Percentiles rank a stretch among this genome's conserved stretches.
These are phyloP conservation scores for Tillandsia leiboldiana DNA, from an alignment of 176 grass and related monocot genomes.

Conservation along the genomic window DNA sequence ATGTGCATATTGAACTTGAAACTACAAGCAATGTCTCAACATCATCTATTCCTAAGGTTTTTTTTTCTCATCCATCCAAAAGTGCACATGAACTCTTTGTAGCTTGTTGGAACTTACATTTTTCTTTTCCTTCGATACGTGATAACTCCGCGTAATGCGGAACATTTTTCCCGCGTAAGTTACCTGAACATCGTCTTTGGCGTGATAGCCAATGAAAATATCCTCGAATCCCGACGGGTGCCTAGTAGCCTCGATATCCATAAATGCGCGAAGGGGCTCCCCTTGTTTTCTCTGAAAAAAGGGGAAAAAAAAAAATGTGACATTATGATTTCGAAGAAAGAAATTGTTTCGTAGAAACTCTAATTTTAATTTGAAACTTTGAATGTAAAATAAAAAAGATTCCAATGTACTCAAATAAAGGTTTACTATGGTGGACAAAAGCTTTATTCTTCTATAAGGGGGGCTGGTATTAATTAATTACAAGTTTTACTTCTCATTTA, in stretches of 20 bases:
- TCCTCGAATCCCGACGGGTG: conserved; percentile 35
- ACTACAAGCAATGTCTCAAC: too few relatives aligned
- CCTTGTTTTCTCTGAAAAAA: conserved; percentile 34
- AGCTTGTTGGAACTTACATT: conserved; percentile 20
- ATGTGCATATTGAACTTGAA: too few relatives aligned
- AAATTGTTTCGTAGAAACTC: too few relatives aligned
- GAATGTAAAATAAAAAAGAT: too few relatives aligned
- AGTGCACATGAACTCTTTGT: background rate
- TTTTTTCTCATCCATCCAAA: background rate
- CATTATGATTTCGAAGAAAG: background rate
- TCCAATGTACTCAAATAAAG: too few relatives aligned
- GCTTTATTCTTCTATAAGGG: too few relatives aligned
- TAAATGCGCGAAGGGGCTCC: conserved; percentile 37
- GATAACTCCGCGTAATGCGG: conserved; percentile 36
- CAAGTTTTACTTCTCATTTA: too few relatives aligned
- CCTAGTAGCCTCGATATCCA: conserved; percentile 39
- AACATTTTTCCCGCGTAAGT: conserved; percentile 51
- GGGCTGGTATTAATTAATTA: too few relatives aligned
- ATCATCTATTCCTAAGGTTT: background rate
- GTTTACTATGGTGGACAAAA: too few relatives aligned
- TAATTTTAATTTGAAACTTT: too few relatives aligned
- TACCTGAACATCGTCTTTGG: conserved; percentile 36
- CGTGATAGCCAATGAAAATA: conserved; percentile 48
- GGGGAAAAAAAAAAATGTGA: background rate
- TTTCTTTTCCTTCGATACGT: conserved; percentile 30